Evolutionary conservation across 2,329 filamentous ascomycete genomes (phyloP).

Genomic region (Aureobasidium sp.): DNA sequence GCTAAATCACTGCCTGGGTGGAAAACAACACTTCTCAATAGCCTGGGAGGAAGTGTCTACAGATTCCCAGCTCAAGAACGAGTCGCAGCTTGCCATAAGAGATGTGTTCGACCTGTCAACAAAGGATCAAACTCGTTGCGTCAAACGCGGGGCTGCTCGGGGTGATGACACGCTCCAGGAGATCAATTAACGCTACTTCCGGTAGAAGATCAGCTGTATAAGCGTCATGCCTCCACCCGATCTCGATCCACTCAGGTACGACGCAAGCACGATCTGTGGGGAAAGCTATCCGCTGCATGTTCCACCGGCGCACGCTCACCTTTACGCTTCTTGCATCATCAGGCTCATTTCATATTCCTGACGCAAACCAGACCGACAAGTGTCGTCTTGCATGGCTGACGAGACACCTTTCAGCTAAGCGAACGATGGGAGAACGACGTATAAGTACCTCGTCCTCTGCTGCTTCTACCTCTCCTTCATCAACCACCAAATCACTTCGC

Average conservation of each 20-base stretch:
- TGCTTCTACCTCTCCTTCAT: conserved; percentile 1
- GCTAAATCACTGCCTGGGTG: too few species aligned
- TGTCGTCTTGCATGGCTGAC: neutral
- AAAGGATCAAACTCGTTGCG: neutral
- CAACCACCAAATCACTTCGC: neutral
- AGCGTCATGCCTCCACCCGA: neutral
- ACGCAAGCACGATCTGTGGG: conserved; percentile 6
- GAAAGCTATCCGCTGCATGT: neutral
- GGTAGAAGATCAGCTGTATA: conserved; percentile 12
- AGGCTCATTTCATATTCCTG: neutral
- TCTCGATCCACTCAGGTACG: conserved; percentile 6
- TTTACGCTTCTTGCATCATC: conserved; percentile 7
- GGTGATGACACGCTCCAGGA: neutral
- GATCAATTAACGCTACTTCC: neutral
- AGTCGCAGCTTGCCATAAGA: neutral
- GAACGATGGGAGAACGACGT: conserved; percentile 3
- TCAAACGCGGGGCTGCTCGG: neutral
- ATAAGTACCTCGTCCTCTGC: conserved; percentile 14
- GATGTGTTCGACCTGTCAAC: neutral
- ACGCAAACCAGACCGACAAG: neutral
- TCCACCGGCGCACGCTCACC: neutral
- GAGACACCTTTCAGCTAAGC: neutral
- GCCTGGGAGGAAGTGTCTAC: too few species aligned
- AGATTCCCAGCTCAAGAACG: neutral
- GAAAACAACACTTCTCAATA: neutral